Evolutionary conservation across 305 asterid genomes (phyloP).

Genomic region (Fraxinus latifolia): DNA sequence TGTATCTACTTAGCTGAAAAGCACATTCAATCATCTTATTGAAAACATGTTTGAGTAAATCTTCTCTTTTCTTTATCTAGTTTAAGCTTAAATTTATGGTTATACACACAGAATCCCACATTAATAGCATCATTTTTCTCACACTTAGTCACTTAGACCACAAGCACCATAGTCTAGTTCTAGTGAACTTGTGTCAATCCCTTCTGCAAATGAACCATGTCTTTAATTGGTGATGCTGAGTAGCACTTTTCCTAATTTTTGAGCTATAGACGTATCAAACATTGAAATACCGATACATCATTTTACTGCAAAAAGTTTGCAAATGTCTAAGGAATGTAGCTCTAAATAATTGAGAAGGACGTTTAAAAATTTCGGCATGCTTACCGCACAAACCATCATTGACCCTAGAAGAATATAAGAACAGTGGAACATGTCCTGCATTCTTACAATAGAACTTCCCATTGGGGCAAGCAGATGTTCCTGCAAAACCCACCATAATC

Average conservation of each 20-base stretch:
- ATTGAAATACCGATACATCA: neutral
- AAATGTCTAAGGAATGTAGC: neutral
- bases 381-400: constrained; percentile 95
- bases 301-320: neutral
- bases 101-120: neutral
- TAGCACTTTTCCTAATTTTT: neutral
- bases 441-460: constrained; percentile 88
- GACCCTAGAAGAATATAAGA: constrained; percentile 79
- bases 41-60: neutral
- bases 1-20: neutral
- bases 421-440: constrained; percentile 70
- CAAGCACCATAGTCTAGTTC: neutral
- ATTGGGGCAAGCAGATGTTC: constrained; percentile 93
- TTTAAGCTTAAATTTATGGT: neutral
- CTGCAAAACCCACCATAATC: constrained; percentile 45
- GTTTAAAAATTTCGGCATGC: neutral
- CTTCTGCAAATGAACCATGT: neutral
- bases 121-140: neutral
- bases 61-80: neutral
- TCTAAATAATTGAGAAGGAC: neutral
- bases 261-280: neutral
- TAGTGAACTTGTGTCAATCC: neutral
- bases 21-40: neutral
- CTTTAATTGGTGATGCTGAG: neutral
- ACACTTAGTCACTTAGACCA: neutral